phyloP scores from a whole-genome alignment of 768 basidiomycete species.

The Lactifluus pinguis region DNA sequence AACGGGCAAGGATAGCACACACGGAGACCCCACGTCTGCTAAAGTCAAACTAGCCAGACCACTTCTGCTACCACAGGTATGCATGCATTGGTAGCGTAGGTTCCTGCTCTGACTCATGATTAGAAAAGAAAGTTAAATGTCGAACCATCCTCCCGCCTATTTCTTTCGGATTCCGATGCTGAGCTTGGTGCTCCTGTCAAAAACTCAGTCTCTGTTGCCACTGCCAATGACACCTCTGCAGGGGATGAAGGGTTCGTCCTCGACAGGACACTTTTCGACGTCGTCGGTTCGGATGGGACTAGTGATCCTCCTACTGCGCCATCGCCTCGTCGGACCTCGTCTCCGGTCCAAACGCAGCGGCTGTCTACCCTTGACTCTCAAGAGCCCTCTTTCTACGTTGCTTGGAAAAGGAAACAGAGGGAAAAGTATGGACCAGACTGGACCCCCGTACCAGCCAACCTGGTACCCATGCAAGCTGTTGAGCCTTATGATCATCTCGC shows the following conservation, averaged over 20 bases:
- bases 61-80: conserved; percentile 1
- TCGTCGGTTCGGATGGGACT: conserved; percentile 10
- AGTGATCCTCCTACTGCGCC: background rate
- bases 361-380: background rate
- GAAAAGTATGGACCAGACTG: conserved; percentile 8
- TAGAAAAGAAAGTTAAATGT: background rate
- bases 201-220: background rate
- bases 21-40: background rate
- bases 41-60: background rate
- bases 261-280: conserved; percentile 28
- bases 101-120: background rate
- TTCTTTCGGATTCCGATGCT: background rate
- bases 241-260: conserved; percentile 24
- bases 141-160: background rate
- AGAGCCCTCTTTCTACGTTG: conserved; percentile 12
- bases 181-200: background rate
- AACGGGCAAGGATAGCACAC: background rate
- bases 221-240: background rate
- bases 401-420: conserved; percentile 8
- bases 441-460: background rate
- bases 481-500: conserved; percentile 43
- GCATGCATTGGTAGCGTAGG: background rate
- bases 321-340: background rate
- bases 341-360: background rate
- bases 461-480: background rate